These are phyloP conservation scores for Aspergillus carlsbadensis DNA, from an alignment of 495 filamentous ascomycete genomes.

Conservation along the genomic window DNA sequence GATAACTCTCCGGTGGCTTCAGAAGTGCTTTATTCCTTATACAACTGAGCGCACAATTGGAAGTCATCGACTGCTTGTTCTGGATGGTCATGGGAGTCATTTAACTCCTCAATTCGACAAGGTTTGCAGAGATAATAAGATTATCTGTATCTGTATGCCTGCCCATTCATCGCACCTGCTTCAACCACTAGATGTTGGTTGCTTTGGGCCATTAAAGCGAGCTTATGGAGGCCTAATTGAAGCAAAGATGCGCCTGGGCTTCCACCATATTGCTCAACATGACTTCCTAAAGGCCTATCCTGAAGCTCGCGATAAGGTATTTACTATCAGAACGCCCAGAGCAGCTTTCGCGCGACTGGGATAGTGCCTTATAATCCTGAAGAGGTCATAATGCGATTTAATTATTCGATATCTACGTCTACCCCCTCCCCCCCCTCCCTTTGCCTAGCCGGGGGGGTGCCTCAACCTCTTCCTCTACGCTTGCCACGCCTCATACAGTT, in stretches of 20 bases:
- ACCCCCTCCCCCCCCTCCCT: too few species aligned
- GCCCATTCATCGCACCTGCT: conserved; percentile 24
- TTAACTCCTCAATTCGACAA: conserved; percentile 24
- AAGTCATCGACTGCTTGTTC: background rate
- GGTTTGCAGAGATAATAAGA: conserved; percentile 20
- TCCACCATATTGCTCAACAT: conserved; percentile 19
- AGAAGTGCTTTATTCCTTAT: conserved; percentile 15
- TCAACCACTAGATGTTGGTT: conserved; percentile 9
- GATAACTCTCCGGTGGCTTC: conserved; percentile 19
- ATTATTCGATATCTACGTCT: background rate
- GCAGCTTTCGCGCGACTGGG: conserved; percentile 7
- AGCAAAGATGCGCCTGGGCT: conserved; percentile 10
- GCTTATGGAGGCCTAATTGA: conserved; percentile 11
- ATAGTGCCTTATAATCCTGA: background rate
- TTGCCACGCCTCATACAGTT: background rate
- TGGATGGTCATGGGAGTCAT: conserved; percentile 27
- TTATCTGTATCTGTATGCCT: conserved; percentile 26
- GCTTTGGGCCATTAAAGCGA: conserved; percentile 13
- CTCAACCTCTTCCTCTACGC: background rate
- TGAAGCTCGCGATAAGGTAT: conserved; percentile 5
- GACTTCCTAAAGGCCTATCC: conserved; percentile 18
- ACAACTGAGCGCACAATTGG: background rate
- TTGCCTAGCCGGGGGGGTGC: background rate
- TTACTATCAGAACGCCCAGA: conserved; percentile 13
- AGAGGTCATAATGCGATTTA: background rate